Base-by-base conservation (phyloP, 768 basidiomycete genomes). In the Suillus lakei region DNA sequence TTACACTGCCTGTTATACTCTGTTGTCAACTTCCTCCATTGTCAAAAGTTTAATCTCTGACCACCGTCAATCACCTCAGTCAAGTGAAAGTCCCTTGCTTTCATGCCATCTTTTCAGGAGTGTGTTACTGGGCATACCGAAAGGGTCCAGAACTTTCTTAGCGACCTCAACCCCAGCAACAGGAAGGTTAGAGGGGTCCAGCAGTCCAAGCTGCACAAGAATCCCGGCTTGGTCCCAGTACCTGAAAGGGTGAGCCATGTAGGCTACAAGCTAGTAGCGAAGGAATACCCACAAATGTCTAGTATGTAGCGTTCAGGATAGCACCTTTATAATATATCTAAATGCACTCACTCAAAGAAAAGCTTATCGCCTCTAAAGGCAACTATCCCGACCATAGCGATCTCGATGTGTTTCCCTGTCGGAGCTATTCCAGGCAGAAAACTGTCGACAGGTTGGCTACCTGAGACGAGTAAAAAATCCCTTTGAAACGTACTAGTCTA, bases 181-280 rank as follows among this genome's bases (percentile, higher is more conserved):
- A 5, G 81, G 79, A 44, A 82, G 73, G 28, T 54, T 41, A 8
- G 66, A 65, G 6, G 75, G 68, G 38, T 78, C 70, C 23, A 82
- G 68, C n/a, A 80, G 72, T 21, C 79, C 80, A 36, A 82, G 77
- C 68, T 84, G 84, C 18, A 80, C 79, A 26, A 85, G 75, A 16
- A 77, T 56, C 12, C 80, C 81, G n/a, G 83, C 83, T 69, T 85
- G 83, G 60, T 84, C 83, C 83, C 83, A 83, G 64, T 83, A 82
- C 54, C 81, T 82, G 26, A 67, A 36, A 53, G 60, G 13, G 26
- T 26, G 18, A 13, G 61, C 44, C 5, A 55, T 39, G 46, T 64
- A 30, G 23, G 43, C 5, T 5, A 66, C 28, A 58, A n/a, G 18
- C 23, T 30, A 23, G 39, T 30, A 9, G 32, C 16, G 7, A 30